These are phyloP conservation scores for Microdochium paspali DNA, from an alignment of 2,329 filamentous ascomycete genomes.

Conservation along the genomic window DNA sequence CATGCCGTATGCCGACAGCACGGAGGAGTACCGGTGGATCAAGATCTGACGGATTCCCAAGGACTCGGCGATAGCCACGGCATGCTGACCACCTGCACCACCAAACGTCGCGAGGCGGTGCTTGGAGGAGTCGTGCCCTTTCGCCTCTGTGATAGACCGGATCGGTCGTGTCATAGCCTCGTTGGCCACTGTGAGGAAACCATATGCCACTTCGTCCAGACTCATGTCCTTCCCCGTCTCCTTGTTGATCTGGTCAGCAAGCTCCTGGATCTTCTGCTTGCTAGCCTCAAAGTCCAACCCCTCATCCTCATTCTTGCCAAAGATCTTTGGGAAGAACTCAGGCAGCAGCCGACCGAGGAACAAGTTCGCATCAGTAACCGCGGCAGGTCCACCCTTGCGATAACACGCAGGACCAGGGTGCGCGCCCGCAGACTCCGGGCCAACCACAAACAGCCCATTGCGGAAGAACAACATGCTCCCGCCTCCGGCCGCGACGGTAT, in stretches of 20 bases:
- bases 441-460: constrained; percentile 84
- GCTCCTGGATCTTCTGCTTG: constrained; percentile 62
- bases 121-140: constrained; percentile 82
- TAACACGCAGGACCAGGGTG: constrained; percentile 89
- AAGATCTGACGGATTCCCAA: constrained; percentile 80
- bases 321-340: constrained; percentile 92
- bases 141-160: constrained; percentile 81
- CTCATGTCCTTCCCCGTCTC: constrained; percentile 66
- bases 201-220: constrained; percentile 77
- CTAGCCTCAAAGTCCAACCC: constrained; percentile 70
- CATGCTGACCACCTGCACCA: constrained; percentile 84
- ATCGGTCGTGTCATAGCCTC: constrained; percentile 90
- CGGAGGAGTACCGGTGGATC: constrained; percentile 78
- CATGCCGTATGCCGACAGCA: constrained; percentile 88
- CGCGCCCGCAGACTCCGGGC: constrained; percentile 79
- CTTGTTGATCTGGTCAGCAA: constrained; percentile 68
- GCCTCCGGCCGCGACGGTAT: constrained; percentile 86
- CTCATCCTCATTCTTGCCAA: constrained; percentile 80
- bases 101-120: constrained; percentile 90
- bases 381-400: constrained; percentile 77
- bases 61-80: constrained; percentile 80
- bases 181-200: constrained; percentile 83
- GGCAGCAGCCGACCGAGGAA: constrained; percentile 77
- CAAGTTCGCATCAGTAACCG: constrained; percentile 89
- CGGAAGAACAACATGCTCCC: constrained; percentile 78